These are phyloP conservation scores for Dittrichia graveolens DNA, from an alignment of 129 eudicot species.

Conservation along the genomic window DNA sequence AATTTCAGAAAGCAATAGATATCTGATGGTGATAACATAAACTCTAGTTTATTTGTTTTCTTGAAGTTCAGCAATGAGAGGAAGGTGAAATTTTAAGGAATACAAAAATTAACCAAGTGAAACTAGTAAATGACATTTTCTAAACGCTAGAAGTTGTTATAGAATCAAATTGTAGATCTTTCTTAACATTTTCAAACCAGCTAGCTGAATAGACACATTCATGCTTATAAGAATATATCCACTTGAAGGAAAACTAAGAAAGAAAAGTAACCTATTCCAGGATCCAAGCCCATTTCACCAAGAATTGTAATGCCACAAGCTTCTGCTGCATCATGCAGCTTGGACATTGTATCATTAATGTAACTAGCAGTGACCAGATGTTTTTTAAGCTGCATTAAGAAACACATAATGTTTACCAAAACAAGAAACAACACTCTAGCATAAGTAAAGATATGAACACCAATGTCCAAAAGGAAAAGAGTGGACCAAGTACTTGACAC, in stretches of 20 bases:
- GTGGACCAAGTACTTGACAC: background rate
- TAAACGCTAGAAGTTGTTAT: background rate
- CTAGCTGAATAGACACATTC: conserved; percentile 8
- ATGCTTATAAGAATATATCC: conserved; percentile 11
- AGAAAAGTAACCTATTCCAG: conserved; percentile 78
- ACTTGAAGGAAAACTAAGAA: conserved; percentile 4
- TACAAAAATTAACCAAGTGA: background rate
- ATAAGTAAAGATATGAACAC: background rate
- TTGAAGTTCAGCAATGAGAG: background rate
- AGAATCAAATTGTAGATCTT: background rate
- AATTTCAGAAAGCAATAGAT: too few relatives aligned
- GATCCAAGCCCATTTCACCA: conserved; percentile 99
- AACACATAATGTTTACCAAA: conserved; percentile 4
- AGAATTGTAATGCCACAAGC: conserved; percentile 77
- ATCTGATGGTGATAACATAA: too few relatives aligned
- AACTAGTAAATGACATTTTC: background rate
- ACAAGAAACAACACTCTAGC: background rate
- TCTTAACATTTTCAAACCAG: background rate
- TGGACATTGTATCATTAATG: conserved; percentile 73
- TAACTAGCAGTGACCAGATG: conserved; percentile 98
- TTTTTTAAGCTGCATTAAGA: conserved; percentile 70
- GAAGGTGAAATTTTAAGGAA: background rate
- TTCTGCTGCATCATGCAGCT: conserved; percentile 78
- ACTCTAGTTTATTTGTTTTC: background rate
- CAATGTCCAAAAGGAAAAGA: background rate